phyloP scores from a whole-genome alignment of 352 stramenopile species.

The Phytophthora colocasiae region DNA sequence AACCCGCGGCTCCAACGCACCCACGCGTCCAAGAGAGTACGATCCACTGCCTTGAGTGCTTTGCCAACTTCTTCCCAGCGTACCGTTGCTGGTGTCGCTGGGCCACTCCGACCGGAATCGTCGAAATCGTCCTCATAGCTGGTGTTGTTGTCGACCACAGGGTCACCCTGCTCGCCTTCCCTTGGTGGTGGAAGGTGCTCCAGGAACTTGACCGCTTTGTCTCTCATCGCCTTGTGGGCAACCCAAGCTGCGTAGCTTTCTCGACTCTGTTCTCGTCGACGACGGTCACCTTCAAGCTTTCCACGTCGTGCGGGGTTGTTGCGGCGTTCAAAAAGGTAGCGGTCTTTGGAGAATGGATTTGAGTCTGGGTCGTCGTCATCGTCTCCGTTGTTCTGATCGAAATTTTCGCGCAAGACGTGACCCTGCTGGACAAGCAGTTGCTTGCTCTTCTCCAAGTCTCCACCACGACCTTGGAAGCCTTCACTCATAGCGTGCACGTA shows the following conservation, averaged over 20 bases:
- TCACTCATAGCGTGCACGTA: conserved; percentile 90
- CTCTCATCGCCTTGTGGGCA: conserved; percentile 77
- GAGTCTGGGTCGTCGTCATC: conserved; percentile 40
- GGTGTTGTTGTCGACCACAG: conserved; percentile 30
- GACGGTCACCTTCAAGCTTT: conserved; percentile 47
- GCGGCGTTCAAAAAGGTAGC: conserved; percentile 75
- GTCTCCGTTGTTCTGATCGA: conserved; percentile 54
- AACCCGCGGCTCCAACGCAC: conserved; percentile 84
- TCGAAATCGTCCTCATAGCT: conserved; percentile 42
- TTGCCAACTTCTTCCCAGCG: conserved; percentile 86
- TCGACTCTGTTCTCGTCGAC: conserved; percentile 68
- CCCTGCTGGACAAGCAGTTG: conserved; percentile 79
- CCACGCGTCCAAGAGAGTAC: conserved; percentile 82
- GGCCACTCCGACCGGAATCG: conserved; percentile 25
- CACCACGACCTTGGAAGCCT: conserved; percentile 83
- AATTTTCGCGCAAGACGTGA: conserved; percentile 81
- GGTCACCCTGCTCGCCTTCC: conserved; percentile 28
- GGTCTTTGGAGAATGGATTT: conserved; percentile 69
- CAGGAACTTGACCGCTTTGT: conserved; percentile 81
- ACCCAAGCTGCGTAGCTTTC: conserved; percentile 81
- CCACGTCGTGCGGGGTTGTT: conserved; percentile 69
- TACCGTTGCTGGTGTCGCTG: conserved; percentile 43
- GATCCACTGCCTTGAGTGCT: conserved; percentile 90
- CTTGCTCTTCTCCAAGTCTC: conserved; percentile 84
- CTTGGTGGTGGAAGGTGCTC: conserved; percentile 66